Evolutionary conservation across 169 alveolate genomes (phyloP).

Genomic region (Babesia divergens): DNA sequence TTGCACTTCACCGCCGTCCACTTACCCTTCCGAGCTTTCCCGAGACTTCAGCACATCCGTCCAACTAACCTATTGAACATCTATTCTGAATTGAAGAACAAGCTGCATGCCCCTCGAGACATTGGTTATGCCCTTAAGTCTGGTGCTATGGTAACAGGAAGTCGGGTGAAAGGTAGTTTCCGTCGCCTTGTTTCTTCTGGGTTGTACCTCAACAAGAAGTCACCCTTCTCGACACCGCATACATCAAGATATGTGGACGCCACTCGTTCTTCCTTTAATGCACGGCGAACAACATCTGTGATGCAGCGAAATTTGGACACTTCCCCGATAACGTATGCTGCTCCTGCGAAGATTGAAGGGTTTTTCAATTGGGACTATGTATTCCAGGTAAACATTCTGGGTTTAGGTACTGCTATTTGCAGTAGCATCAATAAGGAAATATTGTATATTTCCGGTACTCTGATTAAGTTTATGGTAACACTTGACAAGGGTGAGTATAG

Average conservation of each 20-base stretch:
- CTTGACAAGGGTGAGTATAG: constrained; percentile 37
- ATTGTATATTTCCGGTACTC: constrained; percentile 42
- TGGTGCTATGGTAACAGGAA: neutral
- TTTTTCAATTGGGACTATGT: constrained; percentile 16
- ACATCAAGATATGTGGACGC: neutral
- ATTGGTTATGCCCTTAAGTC: neutral
- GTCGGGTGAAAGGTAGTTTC: neutral
- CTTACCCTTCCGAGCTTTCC: constrained; percentile 16
- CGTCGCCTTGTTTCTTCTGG: neutral
- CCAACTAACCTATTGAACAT: neutral
- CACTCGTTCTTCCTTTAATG: neutral
- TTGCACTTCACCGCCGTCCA: constrained; percentile 38
- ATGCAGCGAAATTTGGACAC: neutral
- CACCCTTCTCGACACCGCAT: neutral
- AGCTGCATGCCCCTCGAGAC: constrained; percentile 14
- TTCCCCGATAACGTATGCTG: too few relatives aligned
- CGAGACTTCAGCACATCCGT: neutral
- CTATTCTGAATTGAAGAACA: constrained; percentile 7
- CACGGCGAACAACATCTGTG: neutral
- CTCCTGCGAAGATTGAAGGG: neutral
- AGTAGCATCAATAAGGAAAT: constrained; percentile 40
- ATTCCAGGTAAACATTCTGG: constrained; percentile 32
- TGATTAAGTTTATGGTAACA: constrained; percentile 25
- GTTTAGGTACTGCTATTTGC: constrained; percentile 54
- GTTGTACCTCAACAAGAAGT: neutral